phyloP scores from a whole-genome alignment of 345 rosid species.

The Citrus cavaleriei region DNA sequence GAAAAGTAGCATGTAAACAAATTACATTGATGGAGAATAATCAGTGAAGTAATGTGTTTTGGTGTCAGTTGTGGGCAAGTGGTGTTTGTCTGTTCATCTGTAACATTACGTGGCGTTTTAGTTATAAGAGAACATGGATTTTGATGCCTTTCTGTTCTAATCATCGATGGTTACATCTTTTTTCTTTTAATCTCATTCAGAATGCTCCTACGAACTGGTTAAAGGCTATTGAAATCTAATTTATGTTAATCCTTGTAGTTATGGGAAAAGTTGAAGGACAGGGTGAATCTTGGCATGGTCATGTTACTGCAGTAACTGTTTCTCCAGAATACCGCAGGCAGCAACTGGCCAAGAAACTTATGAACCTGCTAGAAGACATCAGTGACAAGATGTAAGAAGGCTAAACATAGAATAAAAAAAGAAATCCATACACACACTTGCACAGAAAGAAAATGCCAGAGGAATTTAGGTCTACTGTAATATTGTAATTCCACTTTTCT shows the following conservation, averaged over 20 bases:
- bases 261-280: conserved; percentile 99
- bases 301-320: conserved; percentile 92
- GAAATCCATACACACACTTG: not conserved
- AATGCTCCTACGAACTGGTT: not conserved
- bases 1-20: not conserved
- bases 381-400: conserved; percentile 84
- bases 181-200: not conserved
- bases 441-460: not conserved
- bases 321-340: conserved; percentile 86
- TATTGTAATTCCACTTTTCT: not conserved
- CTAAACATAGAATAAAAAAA: not conserved
- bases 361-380: conserved; percentile 82
- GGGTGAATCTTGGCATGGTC: conserved; percentile 99
- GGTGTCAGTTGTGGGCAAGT: not conserved
- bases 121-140: not conserved
- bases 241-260: conserved; percentile 37
- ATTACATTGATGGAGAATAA: not conserved
- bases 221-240: not conserved
- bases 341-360: conserved; percentile 82
- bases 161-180: not conserved
- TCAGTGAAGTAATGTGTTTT: not conserved
- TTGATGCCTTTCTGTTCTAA: not conserved
- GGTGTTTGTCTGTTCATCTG: not conserved
- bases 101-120: not conserved
- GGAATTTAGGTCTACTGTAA: not conserved